Evolutionary conservation across 257 asterid species (phyloP), one percentile per base, ranked within the genome.

Genomic region (Thymus mandschuricus): DNA sequence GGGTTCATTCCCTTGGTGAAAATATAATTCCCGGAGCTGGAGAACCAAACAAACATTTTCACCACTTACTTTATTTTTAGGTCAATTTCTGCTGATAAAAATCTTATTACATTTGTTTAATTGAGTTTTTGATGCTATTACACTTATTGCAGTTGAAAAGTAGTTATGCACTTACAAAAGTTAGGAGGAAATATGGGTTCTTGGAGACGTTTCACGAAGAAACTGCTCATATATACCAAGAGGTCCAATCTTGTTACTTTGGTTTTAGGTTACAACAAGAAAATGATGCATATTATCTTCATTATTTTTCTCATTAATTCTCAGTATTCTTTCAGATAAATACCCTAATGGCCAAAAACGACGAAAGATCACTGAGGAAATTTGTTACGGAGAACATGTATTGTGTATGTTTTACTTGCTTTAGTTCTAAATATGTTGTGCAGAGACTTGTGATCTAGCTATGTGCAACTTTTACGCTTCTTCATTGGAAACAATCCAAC

Each of bases 311-410:
- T 38, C 7, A 38, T 38, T 38, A 5, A 4, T 79, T 68, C 9
- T 35, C 33, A 35, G 27, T 50, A 28, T 43, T 52, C 68, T 57
- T 61, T 82, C 87, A 94, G 98, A 94, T 94, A 85, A 94, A 86
- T 79, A 79, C 82, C 56, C 92, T 73, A 61, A 85, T 89, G 75
- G 98, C 97, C 76, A 87, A 83, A 63, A 96, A 97, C 71, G 94
- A 92, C 83, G 91, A 91, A 78, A 81, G 68, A 77, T 71, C 81
- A 35, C 75, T 94, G 85, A 87, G 97, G 81, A 91, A 88, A 85
- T 75, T 64, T 69, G 96, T 83, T 66, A 91, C 98, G 5, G 98
- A 94, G 80, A 82, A 79, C 55, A 89, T 94, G 98, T 89, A 86
- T 84, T 91, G 97, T 55, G 98, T 94, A 89, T 77, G 98, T 81